A percentile compares a stretch with the other conserved stretches of the same genome.
Conservation (phyloP, 352 stramenopile genomes). For the Aphanomyces euteiches region DNA sequence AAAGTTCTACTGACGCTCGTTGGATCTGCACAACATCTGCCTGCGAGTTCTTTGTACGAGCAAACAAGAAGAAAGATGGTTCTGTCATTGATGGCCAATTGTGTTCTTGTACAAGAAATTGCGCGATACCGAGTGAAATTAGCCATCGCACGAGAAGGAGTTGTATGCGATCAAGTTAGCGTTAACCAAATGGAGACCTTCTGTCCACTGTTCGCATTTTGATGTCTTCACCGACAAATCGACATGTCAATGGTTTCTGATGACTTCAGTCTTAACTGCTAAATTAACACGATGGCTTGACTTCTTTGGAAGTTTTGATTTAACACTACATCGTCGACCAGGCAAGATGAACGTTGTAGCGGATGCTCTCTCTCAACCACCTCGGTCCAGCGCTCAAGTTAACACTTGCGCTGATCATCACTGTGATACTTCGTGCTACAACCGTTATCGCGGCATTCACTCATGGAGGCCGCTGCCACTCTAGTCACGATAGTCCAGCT, state of each 20-base stretch:
- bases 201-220: too few species aligned
- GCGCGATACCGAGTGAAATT: too few species aligned
- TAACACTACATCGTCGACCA: constrained; percentile 12
- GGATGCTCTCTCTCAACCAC: constrained; percentile 17
- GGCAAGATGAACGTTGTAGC: constrained; percentile 17
- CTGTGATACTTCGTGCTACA: not conserved
- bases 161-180: too few species aligned
- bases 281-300: not conserved
- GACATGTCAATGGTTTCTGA: not conserved
- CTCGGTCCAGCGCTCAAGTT: not conserved
- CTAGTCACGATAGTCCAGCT: too few species aligned
- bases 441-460: not conserved
- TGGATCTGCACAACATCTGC: not conserved
- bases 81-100: too few species aligned
- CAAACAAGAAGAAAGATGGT: not conserved
- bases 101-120: too few species aligned
- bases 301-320: not conserved
- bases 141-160: too few species aligned
- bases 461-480: too few species aligned
- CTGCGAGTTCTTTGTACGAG: not conserved
- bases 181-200: too few species aligned
- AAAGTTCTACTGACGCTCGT: not conserved
- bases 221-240: not conserved
- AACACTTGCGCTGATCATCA: not conserved
- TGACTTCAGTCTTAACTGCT: not conserved